Evolutionary conservation across 345 rosid genomes (phyloP).

Genomic region (Salix viminalis): DNA sequence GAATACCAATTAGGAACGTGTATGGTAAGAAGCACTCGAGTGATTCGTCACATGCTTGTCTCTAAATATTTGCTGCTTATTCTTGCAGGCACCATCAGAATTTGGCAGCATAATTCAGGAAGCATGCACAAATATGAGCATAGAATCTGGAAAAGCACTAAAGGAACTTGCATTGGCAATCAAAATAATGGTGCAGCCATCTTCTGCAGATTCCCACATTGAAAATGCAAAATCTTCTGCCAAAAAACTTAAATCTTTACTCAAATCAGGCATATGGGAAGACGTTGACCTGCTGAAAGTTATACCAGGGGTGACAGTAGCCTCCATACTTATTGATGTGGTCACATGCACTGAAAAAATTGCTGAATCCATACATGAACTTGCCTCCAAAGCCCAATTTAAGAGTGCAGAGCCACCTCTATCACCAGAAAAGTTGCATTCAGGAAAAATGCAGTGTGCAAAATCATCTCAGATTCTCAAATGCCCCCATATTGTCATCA

Average conservation of each 20-base stretch:
- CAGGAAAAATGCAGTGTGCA: background rate
- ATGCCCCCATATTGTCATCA: conserved; percentile 13
- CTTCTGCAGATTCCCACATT: conserved; percentile 36
- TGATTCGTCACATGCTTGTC: background rate
- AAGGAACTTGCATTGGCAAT: conserved; percentile 49
- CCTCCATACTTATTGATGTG: conserved; percentile 51
- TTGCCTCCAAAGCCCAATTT: conserved; percentile 50
- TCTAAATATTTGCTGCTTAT: no score
- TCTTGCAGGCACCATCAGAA: conserved; percentile 43
- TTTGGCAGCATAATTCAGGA: conserved; percentile 33
- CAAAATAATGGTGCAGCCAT: conserved; percentile 42
- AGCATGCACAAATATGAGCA: conserved; percentile 43
- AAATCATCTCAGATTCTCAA: background rate
- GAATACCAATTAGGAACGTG: background rate
- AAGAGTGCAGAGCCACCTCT: conserved; percentile 20
- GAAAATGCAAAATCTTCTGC: conserved; percentile 36
- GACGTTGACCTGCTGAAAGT: conserved; percentile 38
- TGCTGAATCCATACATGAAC: conserved; percentile 51
- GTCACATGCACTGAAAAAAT: conserved; percentile 45
- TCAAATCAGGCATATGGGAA: conserved; percentile 41
- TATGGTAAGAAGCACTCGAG: no score
- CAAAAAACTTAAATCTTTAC: conserved; percentile 39
- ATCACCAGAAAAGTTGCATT: conserved; percentile 28
- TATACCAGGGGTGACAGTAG: conserved; percentile 41
- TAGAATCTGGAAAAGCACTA: conserved; percentile 48